Conservation (phyloP, 2,329 filamentous ascomycete species). For the Alternaria sp. region DNA sequence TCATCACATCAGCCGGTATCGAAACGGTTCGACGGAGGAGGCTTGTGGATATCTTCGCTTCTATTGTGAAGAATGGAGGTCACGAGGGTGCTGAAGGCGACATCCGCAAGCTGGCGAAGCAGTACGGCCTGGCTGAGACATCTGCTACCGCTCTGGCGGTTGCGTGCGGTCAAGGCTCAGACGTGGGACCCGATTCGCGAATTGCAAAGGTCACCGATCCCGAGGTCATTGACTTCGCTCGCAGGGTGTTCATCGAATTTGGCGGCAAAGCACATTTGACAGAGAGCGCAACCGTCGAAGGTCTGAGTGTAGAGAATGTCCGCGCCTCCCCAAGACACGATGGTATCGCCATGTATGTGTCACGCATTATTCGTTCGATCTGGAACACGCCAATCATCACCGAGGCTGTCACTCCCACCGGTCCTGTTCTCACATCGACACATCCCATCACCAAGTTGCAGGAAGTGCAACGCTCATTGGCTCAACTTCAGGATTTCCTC, state of each 20-base stretch:
- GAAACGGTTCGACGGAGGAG: conserved; percentile 83
- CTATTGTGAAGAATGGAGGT: conserved; percentile 74
- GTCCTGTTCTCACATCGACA: conserved; percentile 70
- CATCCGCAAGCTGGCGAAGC: conserved; percentile 80
- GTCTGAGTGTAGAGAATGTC: conserved; percentile 77
- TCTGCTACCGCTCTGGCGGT: conserved; percentile 91
- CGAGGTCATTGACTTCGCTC: conserved; percentile 82
- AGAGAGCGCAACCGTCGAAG: conserved; percentile 72
- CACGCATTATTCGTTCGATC: conserved; percentile 83
- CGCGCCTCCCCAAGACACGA: conserved; percentile 87
- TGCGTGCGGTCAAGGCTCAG: conserved; percentile 89
- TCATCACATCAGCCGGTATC: conserved; percentile 89
- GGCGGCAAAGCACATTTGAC: conserved; percentile 86
- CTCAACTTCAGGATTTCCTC: conserved; percentile 80
- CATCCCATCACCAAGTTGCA: conserved; percentile 73
- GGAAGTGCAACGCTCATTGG: conserved; percentile 79
- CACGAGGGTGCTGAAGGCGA: conserved; percentile 83
- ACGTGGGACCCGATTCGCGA: conserved; percentile 74
- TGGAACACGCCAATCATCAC: conserved; percentile 82
- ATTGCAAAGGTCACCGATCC: conserved; percentile 77
- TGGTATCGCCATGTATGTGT: conserved; percentile 85
- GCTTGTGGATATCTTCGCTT: conserved; percentile 90
- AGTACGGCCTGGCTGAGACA: conserved; percentile 88
- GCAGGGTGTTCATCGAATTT: conserved; percentile 88
- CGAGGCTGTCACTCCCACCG: conserved; percentile 61